These are phyloP conservation scores for Fusarium temperatum DNA, from an alignment of 2,329 filamentous ascomycete species.

Conservation along the genomic window DNA sequence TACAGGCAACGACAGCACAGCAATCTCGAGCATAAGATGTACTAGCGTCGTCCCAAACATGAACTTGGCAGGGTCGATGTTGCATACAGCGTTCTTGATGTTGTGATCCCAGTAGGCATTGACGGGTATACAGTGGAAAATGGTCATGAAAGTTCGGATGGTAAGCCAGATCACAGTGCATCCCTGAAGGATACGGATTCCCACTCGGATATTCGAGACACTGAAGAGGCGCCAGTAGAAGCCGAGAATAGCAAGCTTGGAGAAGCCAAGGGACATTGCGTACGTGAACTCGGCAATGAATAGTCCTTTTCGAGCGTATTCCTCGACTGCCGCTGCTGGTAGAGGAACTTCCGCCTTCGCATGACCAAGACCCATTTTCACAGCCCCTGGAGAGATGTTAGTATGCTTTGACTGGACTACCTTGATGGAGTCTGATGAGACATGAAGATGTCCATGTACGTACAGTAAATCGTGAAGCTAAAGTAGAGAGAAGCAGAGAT, in stretches of 20 bases:
- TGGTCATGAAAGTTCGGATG: constrained; percentile 31
- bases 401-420: background rate
- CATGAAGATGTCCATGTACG: background rate
- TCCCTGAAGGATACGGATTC: constrained; percentile 25
- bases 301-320: constrained; percentile 24
- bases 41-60: constrained; percentile 32
- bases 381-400: constrained; percentile 12
- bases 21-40: constrained; percentile 24
- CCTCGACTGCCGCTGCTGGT: constrained; percentile 11
- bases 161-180: constrained; percentile 29
- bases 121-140: constrained; percentile 26
- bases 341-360: constrained; percentile 7
- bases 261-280: constrained; percentile 26
- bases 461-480: constrained; percentile 25
- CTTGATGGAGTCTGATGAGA: too few species aligned
- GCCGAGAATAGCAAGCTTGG: constrained; percentile 25
- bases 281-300: constrained; percentile 26
- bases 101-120: constrained; percentile 26
- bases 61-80: constrained; percentile 24
- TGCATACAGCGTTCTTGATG: constrained; percentile 24
- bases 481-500: constrained; percentile 17
- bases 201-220: constrained; percentile 20
- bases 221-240: constrained; percentile 31
- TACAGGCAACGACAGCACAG: constrained; percentile 22
- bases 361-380: constrained; percentile 20